Evolutionary conservation across 164 flowering plant genomes (phyloP).

Genomic region (Stephania japonica): DNA sequence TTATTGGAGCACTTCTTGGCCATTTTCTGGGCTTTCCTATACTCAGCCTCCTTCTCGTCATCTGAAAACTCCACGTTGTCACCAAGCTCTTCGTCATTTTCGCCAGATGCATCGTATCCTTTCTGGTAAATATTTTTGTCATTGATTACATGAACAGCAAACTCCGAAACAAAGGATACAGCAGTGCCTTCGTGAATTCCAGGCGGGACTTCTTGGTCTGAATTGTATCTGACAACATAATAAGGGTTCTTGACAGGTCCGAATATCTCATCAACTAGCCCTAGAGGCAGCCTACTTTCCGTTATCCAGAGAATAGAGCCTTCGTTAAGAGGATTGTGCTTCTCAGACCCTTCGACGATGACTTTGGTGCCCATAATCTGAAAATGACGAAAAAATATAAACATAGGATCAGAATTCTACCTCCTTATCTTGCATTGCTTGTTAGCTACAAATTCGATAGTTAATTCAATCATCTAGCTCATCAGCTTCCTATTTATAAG

Average conservation of each 20-base stretch:
- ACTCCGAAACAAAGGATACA: conserved; percentile 75
- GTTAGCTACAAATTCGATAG: background rate
- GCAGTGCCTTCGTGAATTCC: conserved; percentile 52
- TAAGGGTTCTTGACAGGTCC: conserved; percentile 93
- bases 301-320: conserved; percentile 96
- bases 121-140: conserved; percentile 64
- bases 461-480: background rate
- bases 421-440: background rate
- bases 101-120: conserved; percentile 94
- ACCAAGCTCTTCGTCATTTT: conserved; percentile 73
- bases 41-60: conserved; percentile 96
- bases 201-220: conserved; percentile 68
- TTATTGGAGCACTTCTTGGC: conserved; percentile 51
- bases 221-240: conserved; percentile 79
- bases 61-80: conserved; percentile 89
- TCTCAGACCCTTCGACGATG: conserved; percentile 83
- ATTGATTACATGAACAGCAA: conserved; percentile 68
- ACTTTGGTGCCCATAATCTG: conserved; percentile 75
- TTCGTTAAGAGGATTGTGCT: conserved; percentile 82
- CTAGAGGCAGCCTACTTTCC: conserved; percentile 59
- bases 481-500: background rate
- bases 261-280: conserved; percentile 82
- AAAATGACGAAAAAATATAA: conserved; percentile 2
- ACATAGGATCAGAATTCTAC: background rate
- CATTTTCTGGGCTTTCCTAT: conserved; percentile 47